Evolutionary conservation across 176 grass and related monocot species (phyloP), one percentile per base, ranked within the genome.

Genomic region (Carex kokanica): DNA sequence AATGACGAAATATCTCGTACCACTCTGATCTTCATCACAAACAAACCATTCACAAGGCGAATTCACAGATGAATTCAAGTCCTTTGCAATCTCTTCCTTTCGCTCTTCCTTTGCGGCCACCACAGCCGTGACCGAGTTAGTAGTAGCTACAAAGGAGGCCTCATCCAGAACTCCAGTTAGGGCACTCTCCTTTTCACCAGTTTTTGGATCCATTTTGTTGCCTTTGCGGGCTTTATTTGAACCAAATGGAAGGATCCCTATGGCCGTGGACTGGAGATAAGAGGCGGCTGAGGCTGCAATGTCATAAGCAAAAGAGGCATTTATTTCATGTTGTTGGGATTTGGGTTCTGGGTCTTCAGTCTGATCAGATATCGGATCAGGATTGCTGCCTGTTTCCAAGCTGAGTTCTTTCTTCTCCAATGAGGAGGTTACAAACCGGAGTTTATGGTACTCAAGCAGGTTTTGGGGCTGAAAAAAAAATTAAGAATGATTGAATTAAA

Each of bases 1-100:
- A 88, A 99, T 88, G 8, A 95, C 89, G 31, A 95, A 91, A 86
- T 92, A 93, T 93, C 93, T 99, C 34, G 96, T 99, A 83, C 84
- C 85, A 34, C 47, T 87, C 62, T 85, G 62, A 82, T 93, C 83
- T 47, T 93, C 96, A 38, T 99, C 91, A 13, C 96, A 99, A 53
- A 95, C 31, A 70, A 93, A 99, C 93, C 93, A 99, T 59, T 93
- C 93, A 9, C 79, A 93, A 8, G 91, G 92, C 3, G 89, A 95
- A 24, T 86, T 93, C 13, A 88, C 88, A 4, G 89, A 85, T 5
- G 92, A 93, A 79, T 95, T 99, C 71, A 99, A 85, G 64, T 95
- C 96, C 70, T 99, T 89, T 18, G 91, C 96, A 63, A 99, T 86
- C 47, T 91, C 93, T 61, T 91, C 87, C 12, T 89, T 88, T 32